These are phyloP conservation scores for Globisporangium megalacanthum DNA, from an alignment of 352 stramenopile species.

Conservation along the genomic window DNA sequence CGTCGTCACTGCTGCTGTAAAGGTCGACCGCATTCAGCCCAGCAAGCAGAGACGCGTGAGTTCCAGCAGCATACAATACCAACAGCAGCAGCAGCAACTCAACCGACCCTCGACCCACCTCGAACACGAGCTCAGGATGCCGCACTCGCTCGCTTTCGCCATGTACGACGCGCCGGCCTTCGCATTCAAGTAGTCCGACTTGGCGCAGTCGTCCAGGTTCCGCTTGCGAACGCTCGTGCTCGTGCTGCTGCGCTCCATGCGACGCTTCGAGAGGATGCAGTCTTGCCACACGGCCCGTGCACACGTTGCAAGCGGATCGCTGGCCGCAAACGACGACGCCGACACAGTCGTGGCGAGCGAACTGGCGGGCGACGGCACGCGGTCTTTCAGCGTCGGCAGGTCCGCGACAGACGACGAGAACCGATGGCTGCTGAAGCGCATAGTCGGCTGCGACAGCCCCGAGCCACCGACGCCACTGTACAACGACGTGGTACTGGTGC, in stretches of 20 bases:
- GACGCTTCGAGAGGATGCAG: conserved; percentile 51
- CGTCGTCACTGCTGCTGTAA: conserved; percentile 69
- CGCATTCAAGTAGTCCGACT: conserved; percentile 25
- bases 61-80: too few species aligned
- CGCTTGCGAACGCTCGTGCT: too few species aligned
- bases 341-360: conserved; percentile 37
- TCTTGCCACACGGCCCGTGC: conserved; percentile 64
- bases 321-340: conserved; percentile 32
- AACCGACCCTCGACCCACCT: conserved; percentile 21
- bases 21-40: not conserved
- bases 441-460: not conserved
- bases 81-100: not conserved
- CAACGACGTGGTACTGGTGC: not conserved
- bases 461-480: not conserved
- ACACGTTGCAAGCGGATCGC: conserved; percentile 55
- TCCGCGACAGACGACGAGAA: not conserved
- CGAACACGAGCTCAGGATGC: conserved; percentile 38
- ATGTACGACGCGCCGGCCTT: conserved; percentile 25
- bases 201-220: conserved; percentile 48
- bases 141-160: conserved; percentile 37
- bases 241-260: conserved; percentile 47
- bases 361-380: conserved; percentile 13
- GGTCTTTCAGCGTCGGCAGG: conserved; percentile 8
- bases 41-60: not conserved
- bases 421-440: conserved; percentile 9